These are phyloP conservation scores for Leccinum griseonigrum DNA, from an alignment of 1,284 basidiomycete species.

Conservation along the genomic window DNA sequence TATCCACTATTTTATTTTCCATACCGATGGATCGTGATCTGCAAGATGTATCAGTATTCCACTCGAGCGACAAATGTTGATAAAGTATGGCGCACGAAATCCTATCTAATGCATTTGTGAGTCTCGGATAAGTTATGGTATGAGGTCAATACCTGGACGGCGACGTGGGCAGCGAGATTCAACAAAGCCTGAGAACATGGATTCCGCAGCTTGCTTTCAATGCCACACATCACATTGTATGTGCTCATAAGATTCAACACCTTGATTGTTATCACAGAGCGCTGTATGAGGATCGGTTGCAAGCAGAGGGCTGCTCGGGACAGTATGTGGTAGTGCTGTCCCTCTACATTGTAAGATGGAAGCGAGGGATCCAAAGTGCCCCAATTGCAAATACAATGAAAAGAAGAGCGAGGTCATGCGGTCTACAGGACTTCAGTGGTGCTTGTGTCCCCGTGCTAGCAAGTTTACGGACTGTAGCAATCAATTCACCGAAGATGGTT, in stretches of 20 bases:
- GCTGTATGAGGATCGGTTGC: slow-evolving; percentile 41
- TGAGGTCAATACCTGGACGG: slow-evolving; percentile 38
- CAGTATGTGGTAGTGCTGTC: slow-evolving; percentile 53
- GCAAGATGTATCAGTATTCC: slow-evolving; percentile 6
- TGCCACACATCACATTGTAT: slow-evolving; percentile 52
- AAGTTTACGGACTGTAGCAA: slow-evolving; percentile 41
- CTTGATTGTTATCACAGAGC: slow-evolving; percentile 48
- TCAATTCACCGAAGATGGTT: slow-evolving; percentile 43
- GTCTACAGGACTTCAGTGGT: slow-evolving; percentile 36
- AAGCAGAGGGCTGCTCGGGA: slow-evolving; percentile 46
- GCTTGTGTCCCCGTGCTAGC: neutral
- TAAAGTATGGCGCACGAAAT: slow-evolving; percentile 39
- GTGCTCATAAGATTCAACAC: slow-evolving; percentile 51
- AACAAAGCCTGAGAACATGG: slow-evolving; percentile 40
- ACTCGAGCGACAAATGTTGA: neutral
- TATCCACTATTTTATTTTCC: slow-evolving; percentile 49
- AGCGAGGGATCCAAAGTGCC: slow-evolving; percentile 47
- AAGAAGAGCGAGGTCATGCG: slow-evolving; percentile 50
- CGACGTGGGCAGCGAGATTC: slow-evolving; percentile 45
- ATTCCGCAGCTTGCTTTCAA: slow-evolving; percentile 47
- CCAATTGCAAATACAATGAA: slow-evolving; percentile 51
- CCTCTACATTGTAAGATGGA: slow-evolving; percentile 49
- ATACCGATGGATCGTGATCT: slow-evolving; percentile 56
- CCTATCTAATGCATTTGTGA: slow-evolving; percentile 39
- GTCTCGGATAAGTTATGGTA: neutral